Percentiles rank a stretch among this genome's conserved stretches.
phyloP scores from a whole-genome alignment of 2,329 filamentous ascomycete species.

The Camptophora hylomeconis region DNA sequence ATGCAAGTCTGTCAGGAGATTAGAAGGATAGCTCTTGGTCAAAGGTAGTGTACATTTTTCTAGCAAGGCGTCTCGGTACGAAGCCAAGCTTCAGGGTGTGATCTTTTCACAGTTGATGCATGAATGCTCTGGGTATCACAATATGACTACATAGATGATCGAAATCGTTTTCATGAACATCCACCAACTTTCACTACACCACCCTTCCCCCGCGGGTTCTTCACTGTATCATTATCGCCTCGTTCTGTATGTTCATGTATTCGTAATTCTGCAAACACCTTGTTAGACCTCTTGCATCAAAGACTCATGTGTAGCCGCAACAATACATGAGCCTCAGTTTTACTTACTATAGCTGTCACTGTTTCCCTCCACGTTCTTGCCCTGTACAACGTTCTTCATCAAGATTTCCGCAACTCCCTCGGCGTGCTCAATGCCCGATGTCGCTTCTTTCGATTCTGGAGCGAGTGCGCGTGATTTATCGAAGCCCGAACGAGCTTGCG shows the following conservation, averaged over 20 bases:
- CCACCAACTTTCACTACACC: conserved; percentile 16
- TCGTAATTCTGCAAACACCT: conserved; percentile 50
- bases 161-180: conserved; percentile 21
- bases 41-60: conserved; percentile 18
- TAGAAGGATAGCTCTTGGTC: conserved; percentile 32
- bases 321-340: conserved; percentile 4
- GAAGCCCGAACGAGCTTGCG: conserved; percentile 63
- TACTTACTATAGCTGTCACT: conserved; percentile 12
- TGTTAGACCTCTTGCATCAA: too few relatives aligned
- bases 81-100: too few relatives aligned
- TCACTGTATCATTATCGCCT: conserved; percentile 86
- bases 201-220: conserved; percentile 24
- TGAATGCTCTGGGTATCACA: conserved; percentile 11
- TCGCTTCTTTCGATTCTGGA: conserved; percentile 44
- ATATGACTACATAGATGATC: conserved; percentile 1
- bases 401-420: conserved; percentile 71
- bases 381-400: conserved; percentile 78
- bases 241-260: conserved; percentile 88
- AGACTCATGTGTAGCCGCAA: too few relatives aligned
- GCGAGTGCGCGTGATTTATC: conserved; percentile 50
- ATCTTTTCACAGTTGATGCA: too few relatives aligned
- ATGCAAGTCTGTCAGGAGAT: conserved; percentile 74
- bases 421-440: conserved; percentile 61
- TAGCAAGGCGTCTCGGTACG: conserved; percentile 18
- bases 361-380: conserved; percentile 38